Conservation (phyloP, 768 basidiomycete species). For the Cytidiella melzeri region DNA sequence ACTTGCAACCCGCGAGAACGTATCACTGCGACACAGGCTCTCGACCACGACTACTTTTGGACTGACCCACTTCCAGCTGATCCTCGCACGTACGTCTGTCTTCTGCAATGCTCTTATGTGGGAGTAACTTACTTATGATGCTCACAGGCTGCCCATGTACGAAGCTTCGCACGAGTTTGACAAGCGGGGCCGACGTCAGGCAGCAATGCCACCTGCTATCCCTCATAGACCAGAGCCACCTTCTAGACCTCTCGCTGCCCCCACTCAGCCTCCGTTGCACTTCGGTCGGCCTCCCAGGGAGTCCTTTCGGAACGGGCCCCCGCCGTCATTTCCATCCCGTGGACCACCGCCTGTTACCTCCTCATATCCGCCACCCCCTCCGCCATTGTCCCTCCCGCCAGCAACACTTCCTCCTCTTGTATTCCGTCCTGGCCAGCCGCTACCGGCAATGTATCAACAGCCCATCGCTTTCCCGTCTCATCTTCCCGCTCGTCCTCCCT, state of each 20-base stretch:
- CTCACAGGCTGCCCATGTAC: conserved; percentile 58
- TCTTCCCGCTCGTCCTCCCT: conserved; percentile 8
- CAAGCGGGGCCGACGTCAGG: conserved; percentile 55
- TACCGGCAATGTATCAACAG: conserved; percentile 6
- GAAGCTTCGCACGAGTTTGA: conserved; percentile 83
- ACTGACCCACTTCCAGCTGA: conserved; percentile 82
- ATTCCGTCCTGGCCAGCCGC: conserved; percentile 18
- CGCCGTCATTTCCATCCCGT: conserved; percentile 12
- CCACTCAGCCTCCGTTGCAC: conserved; percentile 14
- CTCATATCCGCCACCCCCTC: conserved; percentile 8
- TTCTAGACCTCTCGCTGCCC: conserved; percentile 19
- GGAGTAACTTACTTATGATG: background rate
- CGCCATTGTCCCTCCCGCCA: conserved; percentile 9
- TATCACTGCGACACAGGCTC: conserved; percentile 77
- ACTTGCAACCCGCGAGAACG: conserved; percentile 79
- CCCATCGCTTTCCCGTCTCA: conserved; percentile 2
- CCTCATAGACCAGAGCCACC: conserved; percentile 16
- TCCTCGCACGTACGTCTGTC: conserved; percentile 59
- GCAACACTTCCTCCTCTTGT: conserved; percentile 15
- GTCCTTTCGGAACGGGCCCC: conserved; percentile 24
- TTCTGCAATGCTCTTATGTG: background rate
- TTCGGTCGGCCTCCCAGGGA: conserved; percentile 30
- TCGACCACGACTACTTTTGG: conserved; percentile 96
- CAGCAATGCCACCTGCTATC: conserved; percentile 14
- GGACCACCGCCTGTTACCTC: no score